Percentiles rank a stretch among this genome's conserved stretches.
Conservation (phyloP, 2,329 filamentous ascomycete species). For the Botrytis hyacinthi region DNA sequence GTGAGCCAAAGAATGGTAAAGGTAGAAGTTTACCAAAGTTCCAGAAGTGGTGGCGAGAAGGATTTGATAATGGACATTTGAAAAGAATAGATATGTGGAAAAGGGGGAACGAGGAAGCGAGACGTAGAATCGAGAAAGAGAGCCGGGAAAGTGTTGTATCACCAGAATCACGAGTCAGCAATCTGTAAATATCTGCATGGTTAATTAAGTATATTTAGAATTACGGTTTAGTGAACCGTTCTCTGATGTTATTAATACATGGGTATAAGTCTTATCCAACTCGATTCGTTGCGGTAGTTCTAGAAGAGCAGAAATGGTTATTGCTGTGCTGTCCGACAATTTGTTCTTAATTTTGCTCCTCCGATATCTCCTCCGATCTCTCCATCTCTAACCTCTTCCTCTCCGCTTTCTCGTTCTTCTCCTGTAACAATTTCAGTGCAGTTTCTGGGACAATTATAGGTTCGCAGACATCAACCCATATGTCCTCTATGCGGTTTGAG, state of each 20-base stretch:
- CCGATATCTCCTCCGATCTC: background rate
- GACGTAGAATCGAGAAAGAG: slow-evolving; percentile 26
- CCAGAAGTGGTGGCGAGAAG: slow-evolving; percentile 46
- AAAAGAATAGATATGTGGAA: slow-evolving; percentile 58
- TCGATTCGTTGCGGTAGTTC: background rate
- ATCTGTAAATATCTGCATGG: background rate
- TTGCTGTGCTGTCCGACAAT: background rate
- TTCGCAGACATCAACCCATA: background rate
- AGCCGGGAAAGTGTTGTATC: background rate
- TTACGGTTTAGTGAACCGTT: background rate
- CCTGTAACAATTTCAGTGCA: background rate
- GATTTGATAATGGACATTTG: slow-evolving; percentile 55
- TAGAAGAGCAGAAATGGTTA: background rate
- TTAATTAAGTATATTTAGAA: background rate
- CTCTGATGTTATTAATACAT: background rate
- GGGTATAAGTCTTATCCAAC: no score
- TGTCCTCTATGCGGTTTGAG: background rate
- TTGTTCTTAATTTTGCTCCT: background rate
- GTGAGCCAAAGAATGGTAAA: slow-evolving; percentile 44
- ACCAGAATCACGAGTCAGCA: background rate
- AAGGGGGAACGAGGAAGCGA: slow-evolving; percentile 47
- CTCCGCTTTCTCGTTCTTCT: background rate
- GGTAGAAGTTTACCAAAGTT: slow-evolving; percentile 49
- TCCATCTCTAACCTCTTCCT: background rate
- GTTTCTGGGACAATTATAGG: background rate